Base-by-base conservation (phyloP, 257 asterid species). In the Nicotiana obtusifolia region DNA sequence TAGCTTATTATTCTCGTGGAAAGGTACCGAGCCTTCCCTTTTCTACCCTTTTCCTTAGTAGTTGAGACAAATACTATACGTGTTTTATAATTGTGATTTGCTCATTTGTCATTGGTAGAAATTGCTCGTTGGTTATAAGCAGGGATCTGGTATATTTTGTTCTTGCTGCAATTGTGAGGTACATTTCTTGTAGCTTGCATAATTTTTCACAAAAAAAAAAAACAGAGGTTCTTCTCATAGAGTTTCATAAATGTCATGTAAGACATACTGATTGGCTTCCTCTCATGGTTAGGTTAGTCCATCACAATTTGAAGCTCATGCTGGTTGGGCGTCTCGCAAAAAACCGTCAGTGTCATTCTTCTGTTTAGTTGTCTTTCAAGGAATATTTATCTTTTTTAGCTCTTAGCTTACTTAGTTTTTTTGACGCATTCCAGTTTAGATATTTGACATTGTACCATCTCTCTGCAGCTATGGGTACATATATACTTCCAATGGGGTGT, bases 281-380 rank as follows among this genome's bases (percentile, higher is more conserved):
- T 76, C 44, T 84, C 64, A 56, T 90, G 90, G 83, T 82, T 95
- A 96, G 99, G 95, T 93, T 86, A 94, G 97, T 85, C 97, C 98
- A 76, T 96, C 99, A 84, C 91, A 86, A 79, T 96, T 96, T 91
- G 99, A 96, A 89, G 96, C 97, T 83, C 99, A 96, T 88, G 98
- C 99, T 83, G 99, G 99, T 84, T 94, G 98, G 97, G 97, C 98
- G 75, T 92, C 99, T 24, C 95, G 99, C 64, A 89, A 89, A 71
- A 96, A 93, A 90, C 98, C 99, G 99, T 96, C 68, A 87, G 99
- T 90, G 54, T 77, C 77, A 57, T 83, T 76, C 82, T 76, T 59
- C 11, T 84, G 59, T 56, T 66, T 65, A 24, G 35, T 9, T 81
- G 41, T 64, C 77, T 64, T 80, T 31, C 4, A 9, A 22, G 65